Evolutionary conservation across 2,329 filamentous ascomycete species (phyloP).

Genomic region (Berkeleyomyces rouxiae): DNA sequence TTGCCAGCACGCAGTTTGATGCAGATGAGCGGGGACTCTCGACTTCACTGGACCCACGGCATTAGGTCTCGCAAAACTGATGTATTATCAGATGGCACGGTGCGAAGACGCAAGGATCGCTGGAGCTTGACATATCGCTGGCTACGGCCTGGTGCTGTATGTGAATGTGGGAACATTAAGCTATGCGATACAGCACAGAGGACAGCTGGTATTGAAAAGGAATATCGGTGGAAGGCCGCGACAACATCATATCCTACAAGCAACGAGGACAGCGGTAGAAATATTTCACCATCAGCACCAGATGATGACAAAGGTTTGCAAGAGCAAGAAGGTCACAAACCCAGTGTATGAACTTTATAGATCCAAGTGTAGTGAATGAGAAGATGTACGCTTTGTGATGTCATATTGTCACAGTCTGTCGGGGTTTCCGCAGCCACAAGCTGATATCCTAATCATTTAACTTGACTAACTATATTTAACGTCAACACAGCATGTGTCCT

Average conservation of each 20-base stretch:
- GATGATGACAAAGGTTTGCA: too few species aligned
- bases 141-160: slow-evolving; percentile 29
- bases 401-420: too few species aligned
- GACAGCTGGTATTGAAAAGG: slow-evolving; percentile 29
- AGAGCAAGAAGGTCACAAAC: too few species aligned
- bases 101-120: slow-evolving; percentile 27
- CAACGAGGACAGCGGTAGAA: background rate
- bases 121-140: slow-evolving; percentile 42
- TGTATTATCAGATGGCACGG: slow-evolving; percentile 27
- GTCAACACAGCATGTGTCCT: too few species aligned
- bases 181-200: slow-evolving; percentile 36
- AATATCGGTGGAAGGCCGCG: slow-evolving; percentile 31
- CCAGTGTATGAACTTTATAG: too few species aligned
- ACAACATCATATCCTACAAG: background rate
- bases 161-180: slow-evolving; percentile 32
- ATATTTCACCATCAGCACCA: background rate
- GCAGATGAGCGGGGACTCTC: slow-evolving; percentile 31
- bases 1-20: slow-evolving; percentile 33
- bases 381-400: background rate
- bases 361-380: background rate
- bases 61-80: slow-evolving; percentile 39
- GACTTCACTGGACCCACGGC: slow-evolving; percentile 39
- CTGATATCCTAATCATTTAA: too few species aligned
- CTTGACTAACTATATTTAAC: too few species aligned
- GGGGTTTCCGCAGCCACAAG: too few species aligned